Evolutionary conservation across 768 basidiomycete species (phyloP).

Genomic region (Russula earlei): DNA sequence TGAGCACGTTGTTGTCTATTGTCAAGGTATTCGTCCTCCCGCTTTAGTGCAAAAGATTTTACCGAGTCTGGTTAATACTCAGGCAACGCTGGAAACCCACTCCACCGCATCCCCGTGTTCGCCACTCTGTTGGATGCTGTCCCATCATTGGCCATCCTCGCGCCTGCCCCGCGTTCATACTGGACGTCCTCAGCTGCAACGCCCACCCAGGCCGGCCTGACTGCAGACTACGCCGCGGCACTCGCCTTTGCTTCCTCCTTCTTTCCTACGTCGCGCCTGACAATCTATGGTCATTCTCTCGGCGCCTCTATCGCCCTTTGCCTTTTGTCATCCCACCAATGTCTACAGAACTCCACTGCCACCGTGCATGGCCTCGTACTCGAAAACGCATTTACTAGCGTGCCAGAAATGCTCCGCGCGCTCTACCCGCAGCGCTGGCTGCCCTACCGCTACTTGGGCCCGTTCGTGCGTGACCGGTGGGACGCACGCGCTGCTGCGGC

Average conservation of each 20-base stretch:
- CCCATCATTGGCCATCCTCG: conserved; percentile 25
- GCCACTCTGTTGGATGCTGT: conserved; percentile 24
- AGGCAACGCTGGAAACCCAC: conserved; percentile 45
- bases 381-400: conserved; percentile 42
- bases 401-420: conserved; percentile 37
- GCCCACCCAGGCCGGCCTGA: conserved; percentile 33
- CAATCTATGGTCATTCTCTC: conserved; percentile 41
- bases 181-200: conserved; percentile 36
- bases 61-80: neutral
- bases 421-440: conserved; percentile 41
- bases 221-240: conserved; percentile 32
- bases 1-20: conserved; percentile 27
- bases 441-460: conserved; percentile 40
- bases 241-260: conserved; percentile 27
- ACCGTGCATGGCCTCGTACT: conserved; percentile 33
- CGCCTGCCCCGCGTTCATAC: conserved; percentile 40
- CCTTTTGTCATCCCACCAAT: conserved; percentile 25
- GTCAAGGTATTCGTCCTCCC: conserved; percentile 26
- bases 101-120: conserved; percentile 38
- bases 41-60: neutral
- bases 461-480: conserved; percentile 39
- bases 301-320: conserved; percentile 38
- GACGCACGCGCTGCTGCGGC: conserved; percentile 31
- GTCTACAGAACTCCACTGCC: neutral
- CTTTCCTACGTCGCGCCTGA: conserved; percentile 29